Percentiles rank a stretch among this genome's conserved stretches.
Evolutionary conservation across 2,329 filamentous ascomycete species (phyloP).

Genomic region (Tolypocladium tropicale): DNA sequence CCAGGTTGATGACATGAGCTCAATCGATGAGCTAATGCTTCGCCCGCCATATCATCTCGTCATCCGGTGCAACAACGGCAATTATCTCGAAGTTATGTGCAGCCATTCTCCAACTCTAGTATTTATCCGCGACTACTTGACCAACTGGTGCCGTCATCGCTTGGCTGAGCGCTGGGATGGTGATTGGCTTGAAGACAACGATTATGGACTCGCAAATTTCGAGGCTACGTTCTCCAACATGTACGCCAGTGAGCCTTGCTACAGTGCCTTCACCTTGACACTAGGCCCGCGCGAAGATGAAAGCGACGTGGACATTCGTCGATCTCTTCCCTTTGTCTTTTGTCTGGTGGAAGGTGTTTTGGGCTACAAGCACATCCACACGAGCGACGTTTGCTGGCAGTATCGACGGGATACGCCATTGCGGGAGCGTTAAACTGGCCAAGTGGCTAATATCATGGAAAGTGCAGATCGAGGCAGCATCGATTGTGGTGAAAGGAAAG

Average conservation of each 20-base stretch:
- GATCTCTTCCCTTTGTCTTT: background rate
- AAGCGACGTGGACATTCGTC: background rate
- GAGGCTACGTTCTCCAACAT: background rate
- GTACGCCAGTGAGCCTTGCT: background rate
- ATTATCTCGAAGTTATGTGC: background rate
- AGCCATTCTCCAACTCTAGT: background rate
- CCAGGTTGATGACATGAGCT: background rate
- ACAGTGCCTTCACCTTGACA: background rate
- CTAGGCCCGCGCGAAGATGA: no score
- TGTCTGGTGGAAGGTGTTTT: background rate
- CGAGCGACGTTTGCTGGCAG: background rate
- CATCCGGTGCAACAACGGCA: background rate
- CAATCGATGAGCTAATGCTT: background rate
- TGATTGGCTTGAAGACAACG: background rate
- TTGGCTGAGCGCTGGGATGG: background rate
- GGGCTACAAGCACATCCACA: background rate
- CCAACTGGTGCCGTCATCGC: background rate
- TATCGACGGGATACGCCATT: background rate
- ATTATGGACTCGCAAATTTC: background rate
- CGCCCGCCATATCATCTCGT: background rate
- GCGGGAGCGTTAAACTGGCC: background rate
- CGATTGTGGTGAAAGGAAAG: background rate
- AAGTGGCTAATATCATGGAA: background rate
- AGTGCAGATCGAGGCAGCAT: background rate
- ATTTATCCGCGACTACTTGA: background rate